Conservation (phyloP, 2,329 filamentous ascomycete species). For the Shiraia bambusicola region DNA sequence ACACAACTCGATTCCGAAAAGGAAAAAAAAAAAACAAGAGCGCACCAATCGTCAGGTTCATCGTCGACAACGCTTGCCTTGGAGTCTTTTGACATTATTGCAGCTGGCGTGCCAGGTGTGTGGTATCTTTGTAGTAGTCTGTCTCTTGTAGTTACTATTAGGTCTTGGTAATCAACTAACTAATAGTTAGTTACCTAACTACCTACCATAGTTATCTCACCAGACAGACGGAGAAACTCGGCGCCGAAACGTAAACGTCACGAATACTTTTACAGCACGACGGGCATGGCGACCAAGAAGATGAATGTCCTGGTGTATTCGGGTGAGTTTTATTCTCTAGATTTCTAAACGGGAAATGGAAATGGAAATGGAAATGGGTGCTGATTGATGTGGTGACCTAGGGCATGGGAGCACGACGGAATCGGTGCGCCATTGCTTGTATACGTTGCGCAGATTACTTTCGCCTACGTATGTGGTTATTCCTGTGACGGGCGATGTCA, state of each 20-base stretch:
- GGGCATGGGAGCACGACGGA: conserved; percentile 83
- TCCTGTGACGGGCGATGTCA: conserved; percentile 72
- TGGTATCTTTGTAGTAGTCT: too few relatives aligned
- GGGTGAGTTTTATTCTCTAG: conserved; percentile 53
- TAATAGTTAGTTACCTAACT: too few relatives aligned
- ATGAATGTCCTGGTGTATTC: conserved; percentile 94
- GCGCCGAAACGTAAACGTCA: conserved; percentile 29
- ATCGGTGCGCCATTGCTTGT: conserved; percentile 86
- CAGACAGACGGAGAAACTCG: conserved; percentile 33
- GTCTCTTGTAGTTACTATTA: too few relatives aligned
- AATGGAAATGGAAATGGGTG: not conserved
- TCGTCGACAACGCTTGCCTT: conserved; percentile 62
- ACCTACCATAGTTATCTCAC: too few relatives aligned
- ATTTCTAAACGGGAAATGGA: conserved; percentile 2
- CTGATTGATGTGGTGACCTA: conserved; percentile 42
- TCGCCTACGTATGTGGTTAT: conserved; percentile 92
- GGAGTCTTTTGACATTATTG: conserved; percentile 64
- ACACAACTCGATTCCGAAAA: too few relatives aligned
- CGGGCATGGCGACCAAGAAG: conserved; percentile 65
- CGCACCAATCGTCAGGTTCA: conserved; percentile 93
- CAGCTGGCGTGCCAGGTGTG: too few relatives aligned
- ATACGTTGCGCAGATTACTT: conserved; percentile 80
- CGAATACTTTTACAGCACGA: not conserved
- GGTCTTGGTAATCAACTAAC: too few relatives aligned
- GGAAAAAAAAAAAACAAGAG: conserved; percentile 18